Base-by-base conservation (phyloP, 257 asterid genomes). In the Nicotiana sylvestris region DNA sequence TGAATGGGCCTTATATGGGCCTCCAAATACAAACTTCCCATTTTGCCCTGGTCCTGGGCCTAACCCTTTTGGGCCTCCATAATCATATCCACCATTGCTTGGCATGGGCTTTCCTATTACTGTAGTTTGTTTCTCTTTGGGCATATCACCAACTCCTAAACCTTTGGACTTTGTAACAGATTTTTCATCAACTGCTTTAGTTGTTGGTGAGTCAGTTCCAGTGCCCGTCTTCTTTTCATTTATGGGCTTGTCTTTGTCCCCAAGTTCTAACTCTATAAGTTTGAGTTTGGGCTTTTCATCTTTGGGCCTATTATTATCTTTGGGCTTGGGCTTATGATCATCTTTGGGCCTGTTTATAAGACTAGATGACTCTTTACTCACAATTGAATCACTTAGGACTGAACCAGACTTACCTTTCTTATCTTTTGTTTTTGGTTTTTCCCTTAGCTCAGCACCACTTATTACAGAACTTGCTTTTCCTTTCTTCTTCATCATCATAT, bases 391-490 rank as follows among this genome's bases (percentile, higher is more conserved):
- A 80, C 97, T 90, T 4, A 95, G 67, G 0, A 92, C 88, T 4
- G 98, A 95, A 29, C 93, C 66, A 0, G 90, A 82, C 64, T 90
- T 92, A 10, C 94, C 89, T n/a, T 68, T 92, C 29, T 51, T 51
- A 35, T 16, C 84, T 81, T 29, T 61, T 83, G 1, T 25, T 76
- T 78, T 86, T 3, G 91, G 89, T 29, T 88, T 88, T 81, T 91
- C 91, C 10, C 86, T 81, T 2, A 91, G 82, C 78, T 95, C 98
- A 0, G 93, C 90, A 2, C 95, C 97, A 18, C 81, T 86, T 2
- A 95, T 95, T 4, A 93, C 97, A 0, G 98, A 95, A 61, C 97
- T 92, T 1, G 98, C 98, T 84, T 93, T 95, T 10, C 95, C 92
- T 37, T 37, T 85, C 70, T 82, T 85, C 60, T 29, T 83, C 18